Conservation (phyloP, 2,329 filamentous ascomycete genomes). For the Scytalidium lignicola region DNA sequence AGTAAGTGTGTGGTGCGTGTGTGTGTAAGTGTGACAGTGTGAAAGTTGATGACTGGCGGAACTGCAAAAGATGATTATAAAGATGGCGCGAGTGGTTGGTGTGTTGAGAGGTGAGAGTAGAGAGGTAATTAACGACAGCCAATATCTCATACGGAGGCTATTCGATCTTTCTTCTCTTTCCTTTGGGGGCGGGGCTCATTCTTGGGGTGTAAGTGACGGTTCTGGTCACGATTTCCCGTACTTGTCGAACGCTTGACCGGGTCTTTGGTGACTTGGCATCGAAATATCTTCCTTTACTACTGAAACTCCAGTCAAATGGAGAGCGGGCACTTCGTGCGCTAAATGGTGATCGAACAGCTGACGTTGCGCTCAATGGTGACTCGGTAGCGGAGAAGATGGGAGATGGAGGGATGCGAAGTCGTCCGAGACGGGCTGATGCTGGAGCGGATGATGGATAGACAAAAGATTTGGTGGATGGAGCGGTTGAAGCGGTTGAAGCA, state of each 20-base stretch:
- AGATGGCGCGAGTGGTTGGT: conserved; percentile 5
- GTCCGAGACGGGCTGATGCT: conserved; percentile 49
- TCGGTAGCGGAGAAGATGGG: conserved; percentile 62
- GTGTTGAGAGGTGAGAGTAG: background rate
- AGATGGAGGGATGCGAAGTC: conserved; percentile 73
- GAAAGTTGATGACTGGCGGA: too few relatives aligned
- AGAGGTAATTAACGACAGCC: background rate
- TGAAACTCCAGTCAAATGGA: conserved; percentile 73
- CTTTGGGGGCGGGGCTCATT: conserved; percentile 85
- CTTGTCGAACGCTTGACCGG: conserved; percentile 61
- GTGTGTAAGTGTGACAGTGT: background rate
- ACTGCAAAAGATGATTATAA: background rate
- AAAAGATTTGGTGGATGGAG: conserved; percentile 46
- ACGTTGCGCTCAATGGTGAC: conserved; percentile 60
- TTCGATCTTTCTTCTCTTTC: conserved; percentile 78
- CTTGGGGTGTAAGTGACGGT: conserved; percentile 86
- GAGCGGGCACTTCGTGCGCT: conserved; percentile 59
- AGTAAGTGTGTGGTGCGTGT: background rate
- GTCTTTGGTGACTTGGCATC: conserved; percentile 53
- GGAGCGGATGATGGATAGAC: conserved; percentile 55
- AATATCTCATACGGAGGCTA: conserved; percentile 20
- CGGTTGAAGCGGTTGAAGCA: conserved; percentile 55
- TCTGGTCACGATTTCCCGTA: conserved; percentile 87
- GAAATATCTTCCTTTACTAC: conserved; percentile 59
- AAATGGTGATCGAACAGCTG: conserved; percentile 62